Conservation (phyloP, 225 moss, liverwort and hornwort species). For the Sphagnum contortum region DNA sequence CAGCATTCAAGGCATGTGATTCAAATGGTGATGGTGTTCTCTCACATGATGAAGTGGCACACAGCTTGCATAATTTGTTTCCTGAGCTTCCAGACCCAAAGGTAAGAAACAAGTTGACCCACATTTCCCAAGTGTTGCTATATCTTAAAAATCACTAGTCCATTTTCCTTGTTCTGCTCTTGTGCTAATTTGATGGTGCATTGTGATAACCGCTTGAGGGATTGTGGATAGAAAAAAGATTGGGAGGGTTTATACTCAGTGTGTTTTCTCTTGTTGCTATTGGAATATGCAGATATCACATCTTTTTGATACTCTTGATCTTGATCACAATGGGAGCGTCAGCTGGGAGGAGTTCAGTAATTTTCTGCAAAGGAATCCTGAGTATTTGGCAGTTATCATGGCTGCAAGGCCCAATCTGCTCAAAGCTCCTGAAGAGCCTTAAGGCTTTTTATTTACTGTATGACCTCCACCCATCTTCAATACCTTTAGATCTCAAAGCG, state of each 20-base stretch:
- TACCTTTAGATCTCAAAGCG: no score
- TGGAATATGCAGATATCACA: conserved; percentile 21
- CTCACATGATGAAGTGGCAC: conserved; percentile 41
- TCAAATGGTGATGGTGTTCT: conserved; percentile 40
- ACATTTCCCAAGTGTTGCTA: no score
- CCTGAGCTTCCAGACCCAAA: conserved; percentile 30
- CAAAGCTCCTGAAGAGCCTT: conserved; percentile 10
- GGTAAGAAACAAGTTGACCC: conserved; percentile 9
- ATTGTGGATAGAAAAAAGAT: no score
- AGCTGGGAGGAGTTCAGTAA: conserved; percentile 56
- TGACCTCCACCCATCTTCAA: no score
- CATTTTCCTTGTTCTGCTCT: no score
- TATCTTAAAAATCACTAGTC: no score
- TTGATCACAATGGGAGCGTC: conserved; percentile 34
- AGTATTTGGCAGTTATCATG: conserved; percentile 62
- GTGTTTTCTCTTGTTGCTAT: no score
- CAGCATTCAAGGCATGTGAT: conserved; percentile 57
- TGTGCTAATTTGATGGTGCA: no score
- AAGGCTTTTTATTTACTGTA: neutral
- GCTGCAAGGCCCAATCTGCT: conserved; percentile 38
- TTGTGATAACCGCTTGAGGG: no score
- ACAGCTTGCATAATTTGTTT: conserved; percentile 34
- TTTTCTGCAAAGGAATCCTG: conserved; percentile 45
- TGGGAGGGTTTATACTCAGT: no score
- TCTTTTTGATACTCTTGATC: conserved; percentile 32